Evolutionary conservation across 2,329 filamentous ascomycete species (phyloP), one percentile per base, ranked within the genome.

Genomic region (Ascocoryne sarcoides): DNA sequence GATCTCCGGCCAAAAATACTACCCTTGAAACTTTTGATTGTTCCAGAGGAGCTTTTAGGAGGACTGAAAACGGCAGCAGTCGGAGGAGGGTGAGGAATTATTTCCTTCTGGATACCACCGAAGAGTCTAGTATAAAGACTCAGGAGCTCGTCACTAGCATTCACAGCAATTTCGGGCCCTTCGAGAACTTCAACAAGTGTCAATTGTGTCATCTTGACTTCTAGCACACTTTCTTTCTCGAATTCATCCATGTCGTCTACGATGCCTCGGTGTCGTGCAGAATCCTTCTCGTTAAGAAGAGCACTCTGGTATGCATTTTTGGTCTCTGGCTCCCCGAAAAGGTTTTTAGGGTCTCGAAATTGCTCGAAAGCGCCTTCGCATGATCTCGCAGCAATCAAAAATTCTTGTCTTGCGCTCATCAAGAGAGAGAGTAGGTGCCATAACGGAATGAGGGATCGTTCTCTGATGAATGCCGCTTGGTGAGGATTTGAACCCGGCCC

Each of bases 161-260:
- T 95, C 37, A 96, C 85, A 14, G 92, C 90, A 42, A 82, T 76
- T 43, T 86, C 81, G 0, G 88, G 79, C 1, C 88, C 88, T 58
- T 95, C 88, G 3, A 86, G 66, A 12, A 92, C 66, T 62, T 96
- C 90, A 3, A 92, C 63, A 15, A 98, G 72, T 3, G 84, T 75
- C 44, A 98, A 69, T 56, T 96, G 89, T 9, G 90, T 95, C 76
- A 96, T 94, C 61, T 94, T 94, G 46, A 95, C 79, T 61, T 96
- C 85, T n/a, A 98, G 65, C 31, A 98, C 81, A 36, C 77, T 76
- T 60, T 89, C 85, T 57, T 88, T 93, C 58, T 96, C 89, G 18
- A 79, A 76, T 43, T 80, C 76, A 47, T 87, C 82, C 78, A 95
- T 85, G 32, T 84, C 78, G 49, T 90, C 83, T 1, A 93, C 72